Base-by-base conservation (phyloP, 305 asterid genomes). In the Fraxinus baroniana region DNA sequence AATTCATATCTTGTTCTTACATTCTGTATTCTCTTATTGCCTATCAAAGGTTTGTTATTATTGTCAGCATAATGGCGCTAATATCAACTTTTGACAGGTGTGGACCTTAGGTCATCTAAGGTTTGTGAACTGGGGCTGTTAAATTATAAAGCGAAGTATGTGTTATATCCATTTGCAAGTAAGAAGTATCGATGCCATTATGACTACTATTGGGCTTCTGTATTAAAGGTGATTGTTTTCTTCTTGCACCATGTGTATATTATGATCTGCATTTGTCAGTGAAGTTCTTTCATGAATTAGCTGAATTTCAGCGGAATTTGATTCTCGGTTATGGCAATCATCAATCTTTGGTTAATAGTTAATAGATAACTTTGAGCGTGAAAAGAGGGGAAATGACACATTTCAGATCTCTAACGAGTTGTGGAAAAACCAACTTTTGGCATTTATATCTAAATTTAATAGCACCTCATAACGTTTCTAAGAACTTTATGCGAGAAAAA, bases 191-290 rank as follows among this genome's bases (percentile, higher is more conserved):
- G 99, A 77, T 94, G 99, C 83, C 98, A 82, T 84, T 91, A 88
- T 85, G 99, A 95, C 90, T 95, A 95, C 89, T 95, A 95, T 64
- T 95, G 98, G 99, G 97, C 98, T 76, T 93, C 99, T 84, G 92
- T 95, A 35, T 92, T 95, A 86, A 85, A 95, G 99, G 99, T 95
- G 85, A 86, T 80, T 75, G 33, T 81, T 76, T 83, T 4, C 22
- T 24, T 81, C 28, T 85, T 60, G 79, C 76, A 66, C 62, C 73
- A 30, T 80, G 55, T 41, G 35, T 3, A 57, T 18, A 57, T 57
- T 57, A 74, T 30, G 35, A 3, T 79, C 22, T 57, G 41, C 72
- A 44, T 75, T 41, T 46, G 17, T 60, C 30, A 7, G 68, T 71
- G 7, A 37, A n/a, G 28, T 62, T 72, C 52, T 55, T 33, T 74